Evolutionary conservation across 2,329 filamentous ascomycete species (phyloP).

Genomic region (Dryadomyces quercivorus): DNA sequence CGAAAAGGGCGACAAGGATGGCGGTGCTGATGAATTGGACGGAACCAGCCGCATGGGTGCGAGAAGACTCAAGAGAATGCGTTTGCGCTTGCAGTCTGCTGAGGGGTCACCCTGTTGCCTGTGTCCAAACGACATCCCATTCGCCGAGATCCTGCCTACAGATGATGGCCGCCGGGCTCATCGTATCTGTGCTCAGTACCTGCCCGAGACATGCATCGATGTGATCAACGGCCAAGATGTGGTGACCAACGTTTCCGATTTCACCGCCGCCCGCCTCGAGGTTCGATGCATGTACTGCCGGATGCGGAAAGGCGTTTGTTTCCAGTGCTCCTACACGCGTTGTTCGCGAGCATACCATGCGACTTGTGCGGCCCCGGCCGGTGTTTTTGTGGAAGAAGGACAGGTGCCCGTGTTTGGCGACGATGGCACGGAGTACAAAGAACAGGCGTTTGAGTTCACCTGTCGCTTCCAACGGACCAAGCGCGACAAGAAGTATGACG

Average conservation of each 20-base stretch:
- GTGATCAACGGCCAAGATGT: conserved; percentile 57
- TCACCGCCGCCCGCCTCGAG: conserved; percentile 77
- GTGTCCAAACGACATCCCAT: conserved; percentile 81
- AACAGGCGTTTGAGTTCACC: conserved; percentile 83
- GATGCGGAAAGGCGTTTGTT: conserved; percentile 88
- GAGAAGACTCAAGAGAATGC: conserved; percentile 61
- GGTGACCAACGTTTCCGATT: conserved; percentile 66
- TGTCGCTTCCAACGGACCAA: conserved; percentile 91
- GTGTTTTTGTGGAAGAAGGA: conserved; percentile 81
- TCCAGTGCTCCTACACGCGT: conserved; percentile 92
- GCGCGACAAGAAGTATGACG: conserved; percentile 63
- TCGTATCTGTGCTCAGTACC: conserved; percentile 77
- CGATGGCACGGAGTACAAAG: conserved; percentile 83
- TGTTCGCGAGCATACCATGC: conserved; percentile 90
- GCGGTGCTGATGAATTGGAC: background rate
- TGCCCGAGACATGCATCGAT: conserved; percentile 82
- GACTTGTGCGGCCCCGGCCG: conserved; percentile 84
- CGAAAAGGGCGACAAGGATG: conserved; percentile 16
- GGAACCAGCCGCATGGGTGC: background rate
- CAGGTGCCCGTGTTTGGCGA: conserved; percentile 80
- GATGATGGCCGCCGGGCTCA: conserved; percentile 83
- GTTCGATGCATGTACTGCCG: conserved; percentile 93
- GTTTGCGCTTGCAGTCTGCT: conserved; percentile 43
- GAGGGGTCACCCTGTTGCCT: conserved; percentile 57
- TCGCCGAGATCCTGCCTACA: conserved; percentile 71